A percentile compares a stretch with the other conserved stretches of the same genome.
Evolutionary conservation across 2,329 filamentous ascomycete species (phyloP).

Genomic region (Microdochium bolleyi): DNA sequence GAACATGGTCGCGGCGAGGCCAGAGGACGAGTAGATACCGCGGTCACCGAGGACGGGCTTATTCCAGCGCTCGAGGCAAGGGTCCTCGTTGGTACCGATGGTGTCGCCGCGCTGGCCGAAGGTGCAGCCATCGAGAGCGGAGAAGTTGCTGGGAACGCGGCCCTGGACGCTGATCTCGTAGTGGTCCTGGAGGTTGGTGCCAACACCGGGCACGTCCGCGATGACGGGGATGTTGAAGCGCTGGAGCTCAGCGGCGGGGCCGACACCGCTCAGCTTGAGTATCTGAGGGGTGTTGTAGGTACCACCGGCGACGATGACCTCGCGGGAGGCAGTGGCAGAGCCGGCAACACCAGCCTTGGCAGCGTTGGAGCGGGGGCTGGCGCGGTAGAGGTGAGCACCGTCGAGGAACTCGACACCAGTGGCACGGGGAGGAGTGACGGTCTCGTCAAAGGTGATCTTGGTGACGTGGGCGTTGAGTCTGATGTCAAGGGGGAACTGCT

Average conservation of each 20-base stretch:
- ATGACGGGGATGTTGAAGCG: constrained; percentile 30
- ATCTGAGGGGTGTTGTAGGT: constrained; percentile 45
- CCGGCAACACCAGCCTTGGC: constrained; percentile 20
- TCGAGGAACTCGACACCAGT: constrained; percentile 41
- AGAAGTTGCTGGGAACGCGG: constrained; percentile 28
- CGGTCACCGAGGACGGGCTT: constrained; percentile 9
- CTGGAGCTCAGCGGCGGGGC: constrained; percentile 28
- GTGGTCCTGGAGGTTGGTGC: constrained; percentile 49
- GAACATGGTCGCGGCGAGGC: constrained; percentile 20
- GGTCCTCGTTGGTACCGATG: constrained; percentile 20
- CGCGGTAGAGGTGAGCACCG: constrained; percentile 36
- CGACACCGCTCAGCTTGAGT: constrained; percentile 39
- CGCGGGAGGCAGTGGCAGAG: constrained; percentile 28
- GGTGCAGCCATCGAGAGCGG: constrained; percentile 24
- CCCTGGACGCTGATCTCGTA: constrained; percentile 38
- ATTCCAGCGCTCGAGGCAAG: constrained; percentile 18
- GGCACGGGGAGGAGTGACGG: constrained; percentile 27
- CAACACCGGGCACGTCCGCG: constrained; percentile 46
- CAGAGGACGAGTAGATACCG: constrained; percentile 25
- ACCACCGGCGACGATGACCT: constrained; percentile 43
- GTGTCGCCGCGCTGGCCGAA: constrained; percentile 15
- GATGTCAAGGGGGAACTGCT: constrained; percentile 48
- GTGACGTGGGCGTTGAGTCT: constrained; percentile 37
- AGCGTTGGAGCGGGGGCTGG: constrained; percentile 24
- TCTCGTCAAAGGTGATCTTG: constrained; percentile 33